phyloP scores from a whole-genome alignment of 495 filamentous ascomycete genomes.

The Saxispiralis lemnorum region DNA sequence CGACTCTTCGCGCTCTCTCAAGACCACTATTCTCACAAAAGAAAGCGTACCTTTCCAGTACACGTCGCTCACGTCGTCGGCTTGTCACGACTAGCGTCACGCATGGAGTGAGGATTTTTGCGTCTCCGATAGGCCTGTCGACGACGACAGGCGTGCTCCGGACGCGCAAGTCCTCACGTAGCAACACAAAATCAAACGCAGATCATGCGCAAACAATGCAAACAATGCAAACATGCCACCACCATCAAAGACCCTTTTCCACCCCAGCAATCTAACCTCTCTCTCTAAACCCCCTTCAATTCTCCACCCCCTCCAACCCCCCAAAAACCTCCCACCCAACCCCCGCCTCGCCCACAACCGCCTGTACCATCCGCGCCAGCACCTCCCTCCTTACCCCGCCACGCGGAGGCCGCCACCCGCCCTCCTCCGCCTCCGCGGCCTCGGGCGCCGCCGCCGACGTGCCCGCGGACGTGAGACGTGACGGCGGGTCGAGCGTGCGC shows the following conservation, averaged over 20 bases:
- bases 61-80: too few species aligned
- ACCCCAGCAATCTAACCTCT: too few species aligned
- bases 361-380: slow-evolving; percentile 41
- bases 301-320: slow-evolving; percentile 42
- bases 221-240: background rate
- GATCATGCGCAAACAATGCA: too few species aligned
- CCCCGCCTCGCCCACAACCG: slow-evolving; percentile 36
- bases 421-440: slow-evolving; percentile 34
- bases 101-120: too few species aligned
- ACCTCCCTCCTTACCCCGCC: slow-evolving; percentile 56
- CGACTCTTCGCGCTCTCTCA: too few species aligned
- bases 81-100: too few species aligned
- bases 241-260: background rate
- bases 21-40: too few species aligned
- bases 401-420: slow-evolving; percentile 60
- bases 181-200: too few species aligned
- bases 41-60: too few species aligned
- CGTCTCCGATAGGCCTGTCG: too few species aligned
- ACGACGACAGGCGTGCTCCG: too few species aligned
- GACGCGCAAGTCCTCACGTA: too few species aligned
- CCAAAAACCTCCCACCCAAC: slow-evolving; percentile 71
- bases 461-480: slow-evolving; percentile 51
- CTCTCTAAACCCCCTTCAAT: background rate
- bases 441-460: slow-evolving; percentile 31
- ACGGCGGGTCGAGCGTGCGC: slow-evolving; percentile 51